Evolutionary conservation across 768 basidiomycete genomes (phyloP).

Genomic region (Phanerochaete sordida): DNA sequence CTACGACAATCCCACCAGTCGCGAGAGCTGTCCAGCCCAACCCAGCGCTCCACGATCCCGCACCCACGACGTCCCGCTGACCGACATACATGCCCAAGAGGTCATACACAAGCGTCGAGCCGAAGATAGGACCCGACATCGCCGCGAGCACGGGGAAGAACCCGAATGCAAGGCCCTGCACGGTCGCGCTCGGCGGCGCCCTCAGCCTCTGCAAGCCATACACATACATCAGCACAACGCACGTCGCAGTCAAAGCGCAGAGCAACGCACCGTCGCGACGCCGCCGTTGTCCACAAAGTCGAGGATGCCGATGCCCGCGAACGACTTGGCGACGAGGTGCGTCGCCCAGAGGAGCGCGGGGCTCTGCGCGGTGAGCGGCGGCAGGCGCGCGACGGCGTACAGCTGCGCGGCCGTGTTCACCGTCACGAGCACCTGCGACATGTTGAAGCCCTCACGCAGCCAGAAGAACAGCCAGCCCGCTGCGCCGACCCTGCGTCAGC

Average conservation of each 20-base stretch:
- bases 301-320: slow-evolving; percentile 34
- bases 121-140: slow-evolving; percentile 18
- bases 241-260: not conserved
- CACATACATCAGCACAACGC: not conserved
- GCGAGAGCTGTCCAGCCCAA: slow-evolving; percentile 23
- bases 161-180: slow-evolving; percentile 16
- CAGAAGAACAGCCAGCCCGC: slow-evolving; percentile 31
- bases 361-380: slow-evolving; percentile 25
- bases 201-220: slow-evolving; percentile 9
- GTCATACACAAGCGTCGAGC: slow-evolving; percentile 22
- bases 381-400: slow-evolving; percentile 31
- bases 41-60: slow-evolving; percentile 18
- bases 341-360: slow-evolving; percentile 29
- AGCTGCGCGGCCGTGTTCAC: slow-evolving; percentile 35
- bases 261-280: slow-evolving; percentile 21
- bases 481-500: slow-evolving; percentile 1
- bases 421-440: slow-evolving; percentile 27
- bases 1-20: slow-evolving; percentile 16
- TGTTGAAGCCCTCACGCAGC: slow-evolving; percentile 23
- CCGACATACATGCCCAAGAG: slow-evolving; percentile 19
- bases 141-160: slow-evolving; percentile 20
- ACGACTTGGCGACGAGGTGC: slow-evolving; percentile 40
- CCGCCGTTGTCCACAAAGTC: slow-evolving; percentile 29
- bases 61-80: slow-evolving; percentile 16
- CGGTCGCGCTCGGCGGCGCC: slow-evolving; percentile 16